Percentiles rank a stretch among this genome's conserved stretches.
Evolutionary conservation across 2,329 filamentous ascomycete species (phyloP).

Genomic region (Sporothrix phasma): DNA sequence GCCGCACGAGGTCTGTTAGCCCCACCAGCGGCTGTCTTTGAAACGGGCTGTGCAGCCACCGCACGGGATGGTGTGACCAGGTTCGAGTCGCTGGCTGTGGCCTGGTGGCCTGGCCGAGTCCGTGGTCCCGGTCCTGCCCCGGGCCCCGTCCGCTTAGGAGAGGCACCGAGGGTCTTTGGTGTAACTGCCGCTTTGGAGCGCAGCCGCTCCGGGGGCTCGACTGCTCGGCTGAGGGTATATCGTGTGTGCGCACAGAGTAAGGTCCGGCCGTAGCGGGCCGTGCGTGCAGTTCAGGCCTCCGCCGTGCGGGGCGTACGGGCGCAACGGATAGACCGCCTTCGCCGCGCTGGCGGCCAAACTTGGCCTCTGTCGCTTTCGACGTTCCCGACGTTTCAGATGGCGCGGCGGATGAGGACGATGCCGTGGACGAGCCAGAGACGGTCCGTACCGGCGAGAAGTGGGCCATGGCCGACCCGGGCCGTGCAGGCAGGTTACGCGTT

Average conservation of each 20-base stretch:
- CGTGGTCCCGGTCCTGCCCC: slow-evolving; percentile 35
- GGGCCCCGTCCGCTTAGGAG: slow-evolving; percentile 42
- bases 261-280: slow-evolving; percentile 56
- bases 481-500: slow-evolving; percentile 41
- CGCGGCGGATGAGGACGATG: slow-evolving; percentile 22
- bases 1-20: neutral
- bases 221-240: slow-evolving; percentile 31
- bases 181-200: slow-evolving; percentile 37
- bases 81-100: slow-evolving; percentile 43
- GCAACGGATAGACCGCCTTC: slow-evolving; percentile 49
- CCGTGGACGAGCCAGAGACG: slow-evolving; percentile 29
- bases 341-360: slow-evolving; percentile 31
- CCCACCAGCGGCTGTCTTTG: slow-evolving; percentile 17
- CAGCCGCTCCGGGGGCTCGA: slow-evolving; percentile 37
- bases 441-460: slow-evolving; percentile 45
- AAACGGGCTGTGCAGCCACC: slow-evolving; percentile 19
- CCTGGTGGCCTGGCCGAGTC: slow-evolving; percentile 35
- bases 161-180: slow-evolving; percentile 41
- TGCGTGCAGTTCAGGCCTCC: slow-evolving; percentile 46
- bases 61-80: slow-evolving; percentile 36
- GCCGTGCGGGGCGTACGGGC: slow-evolving; percentile 51
- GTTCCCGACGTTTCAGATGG: neutral
- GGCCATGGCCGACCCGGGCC: slow-evolving; percentile 56
- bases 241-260: slow-evolving; percentile 51
- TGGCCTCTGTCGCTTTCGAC: neutral